Evolutionary conservation across 495 filamentous ascomycete genomes (phyloP).

Genomic region (Amniculicola lignicola): DNA sequence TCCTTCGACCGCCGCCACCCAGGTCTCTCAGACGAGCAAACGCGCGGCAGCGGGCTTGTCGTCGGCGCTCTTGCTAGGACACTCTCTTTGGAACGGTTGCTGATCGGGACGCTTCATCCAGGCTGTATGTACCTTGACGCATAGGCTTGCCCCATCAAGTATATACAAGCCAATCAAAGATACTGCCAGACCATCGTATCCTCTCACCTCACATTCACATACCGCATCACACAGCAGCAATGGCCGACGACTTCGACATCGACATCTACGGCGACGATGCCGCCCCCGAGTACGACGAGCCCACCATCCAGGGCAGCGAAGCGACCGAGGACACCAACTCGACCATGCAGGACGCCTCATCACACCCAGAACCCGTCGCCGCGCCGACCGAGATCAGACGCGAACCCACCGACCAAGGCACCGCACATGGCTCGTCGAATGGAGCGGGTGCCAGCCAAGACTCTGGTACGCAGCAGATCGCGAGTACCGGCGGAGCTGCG

Average conservation of each 20-base stretch:
- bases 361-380: conserved; percentile 2
- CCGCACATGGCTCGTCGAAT: conserved; percentile 39
- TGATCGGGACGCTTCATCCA: conserved; percentile 23
- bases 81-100: conserved; percentile 14
- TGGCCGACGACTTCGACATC: conserved; percentile 95
- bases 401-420: conserved; percentile 1
- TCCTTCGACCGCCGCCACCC: no score
- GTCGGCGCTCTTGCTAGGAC: no score
- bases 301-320: conserved; percentile 35
- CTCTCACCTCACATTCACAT: conserved; percentile 14
- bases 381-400: background rate
- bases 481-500: conserved; percentile 48
- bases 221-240: conserved; percentile 46
- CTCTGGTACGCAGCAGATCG: conserved; percentile 48
- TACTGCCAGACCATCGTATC: no score
- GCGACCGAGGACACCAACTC: conserved; percentile 10
- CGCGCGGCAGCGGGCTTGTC: no score
- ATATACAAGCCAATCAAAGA: conserved; percentile 34
- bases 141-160: conserved; percentile 29
- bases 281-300: conserved; percentile 42
- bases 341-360: conserved; percentile 25
- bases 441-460: conserved; percentile 37
- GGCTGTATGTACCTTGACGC: conserved; percentile 32
- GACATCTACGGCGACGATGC: conserved; percentile 90
- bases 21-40: no score